Evolutionary conservation across 2,329 filamentous ascomycete species (phyloP).

Genomic region (Penicillium expansum): DNA sequence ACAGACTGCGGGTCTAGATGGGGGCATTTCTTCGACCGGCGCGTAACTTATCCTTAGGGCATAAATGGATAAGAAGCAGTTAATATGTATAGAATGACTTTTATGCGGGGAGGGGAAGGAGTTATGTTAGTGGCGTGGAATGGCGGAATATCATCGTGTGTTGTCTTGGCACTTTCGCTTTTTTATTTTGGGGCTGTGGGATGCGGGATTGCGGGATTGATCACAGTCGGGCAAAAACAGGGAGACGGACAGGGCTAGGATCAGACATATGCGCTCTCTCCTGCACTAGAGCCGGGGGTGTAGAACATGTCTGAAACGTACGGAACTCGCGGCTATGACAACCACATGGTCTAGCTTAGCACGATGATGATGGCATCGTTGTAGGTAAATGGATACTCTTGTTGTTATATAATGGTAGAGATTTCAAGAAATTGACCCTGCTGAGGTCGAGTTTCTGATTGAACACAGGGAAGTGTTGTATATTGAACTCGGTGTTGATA

Average conservation of each 20-base stretch:
- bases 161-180: neutral
- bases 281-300: neutral
- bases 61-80: neutral
- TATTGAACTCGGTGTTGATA: neutral
- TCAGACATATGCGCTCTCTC: neutral
- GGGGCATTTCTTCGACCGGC: neutral
- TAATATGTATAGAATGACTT: neutral
- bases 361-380: neutral
- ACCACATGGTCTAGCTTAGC: neutral
- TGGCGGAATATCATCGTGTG: neutral
- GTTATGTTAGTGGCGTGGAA: neutral
- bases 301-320: neutral
- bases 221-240: neutral
- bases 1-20: conserved; percentile 8
- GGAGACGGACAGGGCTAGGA: neutral
- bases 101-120: neutral
- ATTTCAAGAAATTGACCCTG: neutral
- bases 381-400: neutral
- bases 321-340: neutral
- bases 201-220: neutral
- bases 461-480: neutral
- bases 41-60: neutral
- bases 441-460: neutral
- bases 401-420: neutral
- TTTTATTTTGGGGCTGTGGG: neutral